A percentile compares a stretch with the other conserved stretches of the same genome.
Evolutionary conservation across 352 stramenopile species (phyloP).

Genomic region (Phytophthora palmivora): DNA sequence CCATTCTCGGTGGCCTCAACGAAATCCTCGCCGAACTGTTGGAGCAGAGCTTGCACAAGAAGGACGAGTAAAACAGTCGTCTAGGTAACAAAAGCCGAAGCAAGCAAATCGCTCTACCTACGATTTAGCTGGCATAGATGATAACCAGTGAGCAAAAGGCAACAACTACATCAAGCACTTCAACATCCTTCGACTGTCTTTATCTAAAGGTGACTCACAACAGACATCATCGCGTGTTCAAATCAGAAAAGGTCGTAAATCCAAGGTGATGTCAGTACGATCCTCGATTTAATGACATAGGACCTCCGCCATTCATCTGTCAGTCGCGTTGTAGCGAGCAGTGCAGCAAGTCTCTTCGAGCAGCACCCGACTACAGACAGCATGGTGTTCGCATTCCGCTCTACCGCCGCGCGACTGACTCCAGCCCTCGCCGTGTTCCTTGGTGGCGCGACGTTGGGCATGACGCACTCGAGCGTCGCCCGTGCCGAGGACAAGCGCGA

Average conservation of each 20-base stretch:
- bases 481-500: conserved; percentile 74
- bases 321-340: conserved; percentile 22
- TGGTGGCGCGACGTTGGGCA: conserved; percentile 53
- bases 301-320: conserved; percentile 24
- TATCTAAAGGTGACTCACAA: not conserved
- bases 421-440: conserved; percentile 59
- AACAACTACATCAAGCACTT: not conserved
- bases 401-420: conserved; percentile 50
- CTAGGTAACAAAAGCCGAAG: not conserved
- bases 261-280: not conserved
- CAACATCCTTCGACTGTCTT: not conserved
- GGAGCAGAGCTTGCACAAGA: conserved; percentile 73
- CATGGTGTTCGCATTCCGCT: conserved; percentile 77
- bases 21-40: conserved; percentile 93
- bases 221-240: not conserved
- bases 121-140: conserved; percentile 24
- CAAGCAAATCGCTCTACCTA: not conserved
- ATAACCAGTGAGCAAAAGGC: not conserved
- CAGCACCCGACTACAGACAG: not conserved
- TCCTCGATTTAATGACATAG: not conserved
- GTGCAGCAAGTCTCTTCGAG: conserved; percentile 3
- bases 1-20: conserved; percentile 97
- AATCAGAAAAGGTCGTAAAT: not conserved
- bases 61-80: conserved; percentile 40
- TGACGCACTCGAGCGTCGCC: conserved; percentile 44